These are phyloP conservation scores for Talaromyces nanjingensis DNA, from an alignment of 495 filamentous ascomycete genomes.

Conservation along the genomic window DNA sequence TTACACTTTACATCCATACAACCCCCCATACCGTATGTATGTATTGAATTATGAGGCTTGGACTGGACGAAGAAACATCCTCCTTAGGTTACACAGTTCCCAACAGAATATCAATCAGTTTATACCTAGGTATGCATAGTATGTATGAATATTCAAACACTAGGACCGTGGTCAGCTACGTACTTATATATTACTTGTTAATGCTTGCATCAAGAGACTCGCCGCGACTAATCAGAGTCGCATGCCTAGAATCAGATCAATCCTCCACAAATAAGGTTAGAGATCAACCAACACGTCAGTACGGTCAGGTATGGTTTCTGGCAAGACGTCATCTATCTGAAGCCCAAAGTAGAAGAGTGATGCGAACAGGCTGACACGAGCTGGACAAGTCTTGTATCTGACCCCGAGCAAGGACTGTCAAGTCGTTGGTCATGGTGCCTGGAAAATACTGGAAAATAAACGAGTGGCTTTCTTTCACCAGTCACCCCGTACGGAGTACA, in stretches of 20 bases:
- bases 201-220: neutral
- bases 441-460: neutral
- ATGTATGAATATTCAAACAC: neutral
- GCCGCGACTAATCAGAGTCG: neutral
- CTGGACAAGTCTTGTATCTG: neutral
- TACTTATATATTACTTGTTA: neutral
- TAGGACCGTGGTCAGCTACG: neutral
- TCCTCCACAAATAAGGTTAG: neutral
- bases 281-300: neutral
- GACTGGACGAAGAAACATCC: neutral
- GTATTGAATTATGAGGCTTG: too few relatives aligned
- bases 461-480: neutral
- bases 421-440: neutral
- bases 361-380: neutral
- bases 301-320: neutral
- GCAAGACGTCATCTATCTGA: neutral
- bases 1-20: neutral
- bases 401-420: neutral
- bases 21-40: neutral
- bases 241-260: neutral
- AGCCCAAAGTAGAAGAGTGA: neutral
- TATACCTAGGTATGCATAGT: neutral
- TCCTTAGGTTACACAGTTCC: neutral
- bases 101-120: neutral
- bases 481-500: too few relatives aligned